Evolutionary conservation across 2,329 filamentous ascomycete genomes (phyloP).

Genomic region (Microsporum audouinii): DNA sequence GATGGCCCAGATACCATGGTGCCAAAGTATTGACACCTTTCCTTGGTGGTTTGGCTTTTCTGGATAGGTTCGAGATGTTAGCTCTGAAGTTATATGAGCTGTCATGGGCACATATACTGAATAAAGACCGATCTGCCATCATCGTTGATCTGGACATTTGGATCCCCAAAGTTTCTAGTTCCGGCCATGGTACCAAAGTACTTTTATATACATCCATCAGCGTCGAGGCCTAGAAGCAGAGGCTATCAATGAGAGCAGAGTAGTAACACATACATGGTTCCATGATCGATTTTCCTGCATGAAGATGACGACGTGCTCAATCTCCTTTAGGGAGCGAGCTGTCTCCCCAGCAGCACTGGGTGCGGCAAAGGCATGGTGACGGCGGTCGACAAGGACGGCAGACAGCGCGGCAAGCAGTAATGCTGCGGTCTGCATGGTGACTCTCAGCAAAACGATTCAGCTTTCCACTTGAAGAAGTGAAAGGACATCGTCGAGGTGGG

Average conservation of each 20-base stretch:
- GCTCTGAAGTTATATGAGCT: not conserved
- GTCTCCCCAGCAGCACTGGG: slow-evolving; percentile 8
- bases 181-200: slow-evolving; percentile 48
- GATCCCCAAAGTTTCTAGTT: slow-evolving; percentile 45
- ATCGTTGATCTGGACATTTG: slow-evolving; percentile 43
- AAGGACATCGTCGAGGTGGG: not conserved
- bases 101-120: slow-evolving; percentile 29
- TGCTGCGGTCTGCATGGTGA: slow-evolving; percentile 2
- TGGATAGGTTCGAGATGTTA: slow-evolving; percentile 11
- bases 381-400: slow-evolving; percentile 9
- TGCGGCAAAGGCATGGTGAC: not conserved
- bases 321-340: slow-evolving; percentile 38
- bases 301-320: slow-evolving; percentile 48
- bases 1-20: slow-evolving; percentile 47
- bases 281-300: slow-evolving; percentile 43
- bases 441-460: not conserved
- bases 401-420: slow-evolving; percentile 3
- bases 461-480: not conserved
- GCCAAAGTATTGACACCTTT: slow-evolving; percentile 36
- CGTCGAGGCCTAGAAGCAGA: not conserved
- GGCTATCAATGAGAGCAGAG: not conserved
- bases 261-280: slow-evolving; percentile 23
- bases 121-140: slow-evolving; percentile 38
- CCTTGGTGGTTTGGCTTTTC: slow-evolving; percentile 31
- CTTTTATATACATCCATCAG: slow-evolving; percentile 6